Evolutionary conservation across 1,284 basidiomycete genomes (phyloP).

Genomic region (Apiotrichum porosum): DNA sequence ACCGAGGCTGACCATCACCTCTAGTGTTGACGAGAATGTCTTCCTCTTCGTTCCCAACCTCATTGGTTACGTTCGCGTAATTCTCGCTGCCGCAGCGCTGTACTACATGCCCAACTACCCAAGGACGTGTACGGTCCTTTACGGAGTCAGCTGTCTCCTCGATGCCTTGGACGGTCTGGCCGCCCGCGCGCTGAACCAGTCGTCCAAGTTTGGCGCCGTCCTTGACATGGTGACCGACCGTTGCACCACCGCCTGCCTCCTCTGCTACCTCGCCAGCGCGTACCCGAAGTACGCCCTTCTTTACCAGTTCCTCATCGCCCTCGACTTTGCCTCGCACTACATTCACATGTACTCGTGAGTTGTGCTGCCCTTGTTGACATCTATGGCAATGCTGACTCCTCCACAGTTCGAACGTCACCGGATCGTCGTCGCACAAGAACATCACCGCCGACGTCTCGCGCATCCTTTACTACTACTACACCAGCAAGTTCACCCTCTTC

Average conservation of each 20-base stretch:
- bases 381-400: background rate
- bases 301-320: slow-evolving; percentile 92
- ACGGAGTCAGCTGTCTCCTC: slow-evolving; percentile 86
- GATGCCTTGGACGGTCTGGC: slow-evolving; percentile 95
- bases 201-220: slow-evolving; percentile 94
- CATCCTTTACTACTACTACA: slow-evolving; percentile 92
- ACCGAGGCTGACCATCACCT: background rate
- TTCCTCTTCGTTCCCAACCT: slow-evolving; percentile 96
- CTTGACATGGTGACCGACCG: slow-evolving; percentile 99
- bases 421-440: slow-evolving; percentile 85
- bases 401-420: slow-evolving; percentile 81
- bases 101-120: slow-evolving; percentile 95
- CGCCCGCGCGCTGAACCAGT: slow-evolving; percentile 82
- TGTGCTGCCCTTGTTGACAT: background rate
- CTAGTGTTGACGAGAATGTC: slow-evolving; percentile 65
- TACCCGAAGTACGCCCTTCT: slow-evolving; percentile 77
- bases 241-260: slow-evolving; percentile 90
- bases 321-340: slow-evolving; percentile 98
- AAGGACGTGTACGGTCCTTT: slow-evolving; percentile 83
- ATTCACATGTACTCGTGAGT: slow-evolving; percentile 99
- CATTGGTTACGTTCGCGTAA: slow-evolving; percentile 89
- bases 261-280: slow-evolving; percentile 87
- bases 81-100: slow-evolving; percentile 83
- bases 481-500: slow-evolving; percentile 79
- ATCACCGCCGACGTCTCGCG: slow-evolving; percentile 87